Conservation (phyloP, 768 basidiomycete species). For the Termitomyces sp. region DNA sequence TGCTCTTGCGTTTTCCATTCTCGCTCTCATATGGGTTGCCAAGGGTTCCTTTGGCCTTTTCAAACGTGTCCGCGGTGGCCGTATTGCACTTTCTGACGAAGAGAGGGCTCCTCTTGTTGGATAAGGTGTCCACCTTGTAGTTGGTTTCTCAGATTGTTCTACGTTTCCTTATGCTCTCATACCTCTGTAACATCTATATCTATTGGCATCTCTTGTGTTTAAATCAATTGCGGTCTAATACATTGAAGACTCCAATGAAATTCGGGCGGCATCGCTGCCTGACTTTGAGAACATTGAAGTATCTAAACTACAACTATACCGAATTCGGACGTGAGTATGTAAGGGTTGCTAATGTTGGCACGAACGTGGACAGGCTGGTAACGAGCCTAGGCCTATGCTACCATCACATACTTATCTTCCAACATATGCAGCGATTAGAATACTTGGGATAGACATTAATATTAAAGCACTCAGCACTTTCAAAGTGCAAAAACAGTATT, state of each 20-base stretch:
- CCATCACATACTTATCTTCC: too few species aligned
- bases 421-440: too few species aligned
- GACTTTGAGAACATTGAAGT: too few species aligned
- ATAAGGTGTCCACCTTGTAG: background rate
- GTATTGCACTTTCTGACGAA: constrained; percentile 74
- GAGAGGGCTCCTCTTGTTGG: constrained; percentile 84
- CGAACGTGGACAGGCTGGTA: too few species aligned
- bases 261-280: too few species aligned
- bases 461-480: background rate
- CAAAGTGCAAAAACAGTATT: background rate
- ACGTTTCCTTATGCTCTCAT: background rate
- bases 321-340: too few species aligned
- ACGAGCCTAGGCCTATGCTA: too few species aligned
- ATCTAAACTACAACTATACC: too few species aligned
- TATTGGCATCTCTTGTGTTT: background rate
- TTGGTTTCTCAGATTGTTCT: background rate
- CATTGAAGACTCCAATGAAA: too few species aligned
- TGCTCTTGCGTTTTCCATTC: constrained; percentile 79
- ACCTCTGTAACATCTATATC: background rate
- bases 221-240: background rate
- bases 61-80: constrained; percentile 44
- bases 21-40: constrained; percentile 81
- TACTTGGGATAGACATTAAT: background rate
- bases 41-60: constrained; percentile 67
- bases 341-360: too few species aligned